phyloP scores from a whole-genome alignment of 345 rosid genomes.

The Syzygium oleosum region DNA sequence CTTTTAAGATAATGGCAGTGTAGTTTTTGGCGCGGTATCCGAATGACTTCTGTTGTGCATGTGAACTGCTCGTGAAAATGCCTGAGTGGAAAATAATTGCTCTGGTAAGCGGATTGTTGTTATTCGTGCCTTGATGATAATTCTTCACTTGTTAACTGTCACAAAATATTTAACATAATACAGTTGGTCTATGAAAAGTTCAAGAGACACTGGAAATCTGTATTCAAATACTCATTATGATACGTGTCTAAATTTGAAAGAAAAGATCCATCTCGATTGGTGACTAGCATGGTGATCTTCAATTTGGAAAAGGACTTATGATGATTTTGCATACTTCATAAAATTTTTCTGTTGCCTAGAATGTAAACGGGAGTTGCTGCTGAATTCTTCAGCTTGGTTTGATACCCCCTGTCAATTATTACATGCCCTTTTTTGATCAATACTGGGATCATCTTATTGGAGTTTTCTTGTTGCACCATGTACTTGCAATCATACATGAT shows the following conservation, averaged over 20 bases:
- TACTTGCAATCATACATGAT: background rate
- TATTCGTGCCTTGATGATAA: background rate
- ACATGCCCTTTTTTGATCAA: background rate
- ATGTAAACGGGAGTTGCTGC: background rate
- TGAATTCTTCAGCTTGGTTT: background rate
- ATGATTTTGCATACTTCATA: background rate
- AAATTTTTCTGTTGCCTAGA: background rate
- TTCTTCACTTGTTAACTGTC: background rate
- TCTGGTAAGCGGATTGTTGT: background rate
- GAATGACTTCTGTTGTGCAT: background rate
- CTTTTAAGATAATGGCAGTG: background rate
- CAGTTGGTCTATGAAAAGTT: background rate
- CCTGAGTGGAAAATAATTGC: background rate
- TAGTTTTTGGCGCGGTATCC: background rate
- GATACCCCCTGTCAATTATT: background rate
- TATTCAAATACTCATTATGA: background rate
- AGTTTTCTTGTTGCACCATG: background rate
- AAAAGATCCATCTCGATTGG: background rate
- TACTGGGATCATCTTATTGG: background rate
- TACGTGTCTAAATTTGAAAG: background rate
- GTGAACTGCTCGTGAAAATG: background rate
- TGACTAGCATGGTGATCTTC: background rate
- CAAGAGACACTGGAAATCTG: background rate
- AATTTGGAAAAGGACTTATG: background rate
- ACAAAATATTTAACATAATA: background rate